phyloP scores from a whole-genome alignment of 1,139 yeast genomes.

The Scheffersomyces titani region DNA sequence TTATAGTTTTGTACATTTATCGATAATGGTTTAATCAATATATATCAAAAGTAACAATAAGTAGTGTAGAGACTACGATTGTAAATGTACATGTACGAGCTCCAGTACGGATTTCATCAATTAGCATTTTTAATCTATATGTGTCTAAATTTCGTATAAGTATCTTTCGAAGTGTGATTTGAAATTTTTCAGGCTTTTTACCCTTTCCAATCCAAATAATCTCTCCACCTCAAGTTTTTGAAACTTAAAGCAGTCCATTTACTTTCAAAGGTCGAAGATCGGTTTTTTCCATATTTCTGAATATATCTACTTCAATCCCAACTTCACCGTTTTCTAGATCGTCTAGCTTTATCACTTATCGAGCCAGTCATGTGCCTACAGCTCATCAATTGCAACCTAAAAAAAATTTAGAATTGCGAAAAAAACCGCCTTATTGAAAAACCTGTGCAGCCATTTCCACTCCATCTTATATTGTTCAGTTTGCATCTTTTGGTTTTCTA shows the following conservation, averaged over 20 bases:
- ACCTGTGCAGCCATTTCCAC: background rate
- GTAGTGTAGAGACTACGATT: background rate
- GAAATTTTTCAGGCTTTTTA: too few species aligned
- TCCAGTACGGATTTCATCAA: background rate
- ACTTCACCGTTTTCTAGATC: too few species aligned
- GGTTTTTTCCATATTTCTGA: too few species aligned
- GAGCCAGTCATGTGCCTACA: background rate
- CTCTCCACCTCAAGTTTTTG: too few species aligned
- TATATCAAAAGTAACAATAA: background rate
- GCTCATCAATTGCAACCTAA: background rate
- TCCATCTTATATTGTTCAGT: background rate
- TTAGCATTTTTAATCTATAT: background rate
- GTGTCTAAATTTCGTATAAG: too few species aligned
- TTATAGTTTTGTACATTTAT: conserved; percentile 11
- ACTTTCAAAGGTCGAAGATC: too few species aligned
- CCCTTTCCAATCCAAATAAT: too few species aligned
- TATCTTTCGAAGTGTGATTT: too few species aligned
- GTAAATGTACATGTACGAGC: too few species aligned
- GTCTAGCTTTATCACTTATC: background rate
- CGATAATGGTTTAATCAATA: conserved; percentile 13
- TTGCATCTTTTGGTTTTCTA: background rate
- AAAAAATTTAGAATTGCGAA: background rate
- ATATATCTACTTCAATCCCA: too few species aligned
- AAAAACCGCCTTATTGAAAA: background rate
- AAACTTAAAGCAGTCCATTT: too few species aligned